phyloP scores from a whole-genome alignment of 768 basidiomycete genomes.

The Panus rudis region DNA sequence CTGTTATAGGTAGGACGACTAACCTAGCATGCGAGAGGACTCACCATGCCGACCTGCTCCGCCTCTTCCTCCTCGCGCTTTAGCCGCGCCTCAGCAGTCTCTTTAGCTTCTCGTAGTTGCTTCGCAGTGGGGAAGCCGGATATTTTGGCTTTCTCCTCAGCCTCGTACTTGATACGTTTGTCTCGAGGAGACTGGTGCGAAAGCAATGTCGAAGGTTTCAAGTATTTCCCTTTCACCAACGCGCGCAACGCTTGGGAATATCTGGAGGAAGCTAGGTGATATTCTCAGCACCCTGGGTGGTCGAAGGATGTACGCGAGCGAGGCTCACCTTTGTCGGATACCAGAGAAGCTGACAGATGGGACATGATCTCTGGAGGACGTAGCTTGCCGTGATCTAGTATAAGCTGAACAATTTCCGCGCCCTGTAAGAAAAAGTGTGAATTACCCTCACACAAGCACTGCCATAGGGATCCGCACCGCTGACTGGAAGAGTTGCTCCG shows the following conservation, averaged over 20 bases:
- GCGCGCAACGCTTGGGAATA: slow-evolving; percentile 60
- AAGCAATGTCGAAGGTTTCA: slow-evolving; percentile 72
- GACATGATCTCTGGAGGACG: slow-evolving; percentile 63
- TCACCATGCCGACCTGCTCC: slow-evolving; percentile 66
- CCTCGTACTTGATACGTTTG: slow-evolving; percentile 73
- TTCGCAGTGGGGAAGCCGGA: slow-evolving; percentile 74
- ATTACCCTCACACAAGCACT: not conserved
- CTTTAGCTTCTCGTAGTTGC: slow-evolving; percentile 67
- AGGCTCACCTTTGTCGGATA: slow-evolving; percentile 29
- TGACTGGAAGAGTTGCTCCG: slow-evolving; percentile 63
- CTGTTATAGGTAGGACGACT: not conserved
- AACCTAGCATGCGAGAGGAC: slow-evolving; percentile 17
- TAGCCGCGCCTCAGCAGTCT: slow-evolving; percentile 53
- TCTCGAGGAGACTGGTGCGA: slow-evolving; percentile 79
- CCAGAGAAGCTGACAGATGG: slow-evolving; percentile 39
- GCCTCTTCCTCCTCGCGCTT: slow-evolving; percentile 68
- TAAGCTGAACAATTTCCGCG: slow-evolving; percentile 63
- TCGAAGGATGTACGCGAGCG: slow-evolving; percentile 1
- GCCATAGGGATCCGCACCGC: slow-evolving; percentile 40
- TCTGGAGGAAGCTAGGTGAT: slow-evolving; percentile 27
- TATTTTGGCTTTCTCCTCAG: slow-evolving; percentile 69
- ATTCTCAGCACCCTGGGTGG: not conserved
- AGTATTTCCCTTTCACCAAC: slow-evolving; percentile 65
- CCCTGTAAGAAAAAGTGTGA: slow-evolving; percentile 41
- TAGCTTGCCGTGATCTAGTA: slow-evolving; percentile 85